Evolutionary conservation across 345 rosid species (phyloP), one percentile per base, ranked within the genome.

Genomic region (Eutrema heterophyllum): DNA sequence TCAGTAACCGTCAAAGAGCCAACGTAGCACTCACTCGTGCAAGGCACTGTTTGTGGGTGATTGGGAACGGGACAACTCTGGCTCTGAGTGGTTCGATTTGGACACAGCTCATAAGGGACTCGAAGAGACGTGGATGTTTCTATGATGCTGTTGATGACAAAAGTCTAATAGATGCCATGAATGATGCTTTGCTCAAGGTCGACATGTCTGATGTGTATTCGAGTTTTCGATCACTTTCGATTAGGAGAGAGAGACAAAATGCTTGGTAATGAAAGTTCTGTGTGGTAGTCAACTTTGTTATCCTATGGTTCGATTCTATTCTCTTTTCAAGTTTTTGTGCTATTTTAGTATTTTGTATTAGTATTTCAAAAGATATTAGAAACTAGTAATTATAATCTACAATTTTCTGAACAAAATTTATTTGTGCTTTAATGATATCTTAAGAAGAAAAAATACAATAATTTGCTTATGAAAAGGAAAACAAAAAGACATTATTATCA

Each of bases 31-130:
- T 82, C 21, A 82, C 83, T 32, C 75, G 85, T 9, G 83, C 85
- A 56, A 82, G 81, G 78, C 80, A 56, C 24, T 79, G 83, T 56
- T 81, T 81, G 5, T 83, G 86, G 86, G 81, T 85, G 49, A 6
- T 81, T 46, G 88, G 86, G 26, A 85, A 77, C 45, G 78, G 16
- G 78, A 56, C 60, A 16, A 83, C 85, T 32, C 29, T 83, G 0
- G 8, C 39, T 0, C 56, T 45, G 2, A 79, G 86, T 18, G 65
- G 58, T 18, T 68, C 83, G 7, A 36, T 83, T 4, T 85, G 86
- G 88, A 26, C 43, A 3, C 75, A 51, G 4, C 48, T 85, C 9
- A 45, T 79, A 1, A 33, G 18, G 24, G 82, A 85, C 5, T 79
- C 88, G 9, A 71, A 72, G 79, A 39, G 27, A 13, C 73, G 86